Evolutionary conservation across 139 green algal genomes (phyloP).

Genomic region (Ettlia oleoabundans): DNA sequence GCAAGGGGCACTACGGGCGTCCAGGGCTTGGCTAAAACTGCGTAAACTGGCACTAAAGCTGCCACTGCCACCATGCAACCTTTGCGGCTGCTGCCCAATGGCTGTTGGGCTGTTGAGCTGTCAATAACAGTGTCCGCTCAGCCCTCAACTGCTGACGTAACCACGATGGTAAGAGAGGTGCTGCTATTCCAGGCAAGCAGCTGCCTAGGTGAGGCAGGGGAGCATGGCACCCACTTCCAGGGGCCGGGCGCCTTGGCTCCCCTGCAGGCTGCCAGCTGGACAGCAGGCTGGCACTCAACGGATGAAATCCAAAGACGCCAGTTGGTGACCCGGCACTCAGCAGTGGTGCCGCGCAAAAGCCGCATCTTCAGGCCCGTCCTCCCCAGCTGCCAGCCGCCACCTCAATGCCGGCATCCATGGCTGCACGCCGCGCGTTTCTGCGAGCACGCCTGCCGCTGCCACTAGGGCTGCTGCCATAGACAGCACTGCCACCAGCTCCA

Average conservation of each 20-base stretch:
- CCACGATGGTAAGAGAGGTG: too few relatives aligned
- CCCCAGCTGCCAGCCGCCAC: neutral
- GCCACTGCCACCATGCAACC: neutral
- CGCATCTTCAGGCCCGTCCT: neutral
- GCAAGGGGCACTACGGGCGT: neutral
- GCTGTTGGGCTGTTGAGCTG: neutral
- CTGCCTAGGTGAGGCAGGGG: too few relatives aligned
- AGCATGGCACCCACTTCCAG: too few relatives aligned
- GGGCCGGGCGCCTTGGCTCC: too few relatives aligned
- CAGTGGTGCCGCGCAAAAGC: too few relatives aligned
- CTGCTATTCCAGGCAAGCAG: too few relatives aligned
- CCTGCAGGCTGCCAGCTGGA: neutral
- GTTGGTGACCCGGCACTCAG: too few relatives aligned
- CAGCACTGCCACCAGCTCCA: neutral
- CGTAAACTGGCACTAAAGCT: neutral
- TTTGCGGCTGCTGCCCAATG: neutral
- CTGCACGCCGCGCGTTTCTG: constrained; percentile 50
- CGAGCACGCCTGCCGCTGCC: constrained; percentile 45
- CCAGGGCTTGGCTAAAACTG: neutral
- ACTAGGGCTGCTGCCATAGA: constrained; percentile 36
- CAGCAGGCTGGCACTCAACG: neutral
- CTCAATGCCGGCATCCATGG: constrained; percentile 26
- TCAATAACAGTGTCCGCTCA: too few relatives aligned
- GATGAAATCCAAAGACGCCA: too few relatives aligned
- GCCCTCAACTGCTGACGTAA: too few relatives aligned